phyloP scores from a whole-genome alignment of 345 rosid genomes.

The Mallotus nudiflorus region DNA sequence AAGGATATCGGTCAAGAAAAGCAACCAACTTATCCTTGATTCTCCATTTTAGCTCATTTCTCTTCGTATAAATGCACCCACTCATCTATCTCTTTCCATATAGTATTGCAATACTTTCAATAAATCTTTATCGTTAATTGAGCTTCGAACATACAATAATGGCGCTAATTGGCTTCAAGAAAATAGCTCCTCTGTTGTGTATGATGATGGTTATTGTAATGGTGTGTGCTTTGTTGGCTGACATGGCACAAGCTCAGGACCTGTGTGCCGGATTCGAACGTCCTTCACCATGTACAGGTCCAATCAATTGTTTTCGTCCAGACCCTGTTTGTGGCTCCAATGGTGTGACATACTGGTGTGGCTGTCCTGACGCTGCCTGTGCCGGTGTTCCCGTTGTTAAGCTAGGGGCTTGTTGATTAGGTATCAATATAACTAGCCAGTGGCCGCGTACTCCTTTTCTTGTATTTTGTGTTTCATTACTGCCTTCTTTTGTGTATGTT shows the following conservation, averaged over 20 bases:
- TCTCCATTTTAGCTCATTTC: too few species aligned
- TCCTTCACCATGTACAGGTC: neutral
- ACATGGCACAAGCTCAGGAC: slow-evolving; percentile 8
- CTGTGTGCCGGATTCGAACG: slow-evolving; percentile 10
- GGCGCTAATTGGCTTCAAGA: neutral
- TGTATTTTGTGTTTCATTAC: too few species aligned
- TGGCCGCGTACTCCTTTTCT: neutral
- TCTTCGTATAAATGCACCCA: too few species aligned
- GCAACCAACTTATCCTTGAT: neutral
- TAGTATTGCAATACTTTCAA: too few species aligned
- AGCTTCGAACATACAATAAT: too few species aligned
- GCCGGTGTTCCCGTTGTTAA: slow-evolving; percentile 22
- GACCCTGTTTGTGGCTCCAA: slow-evolving; percentile 32
- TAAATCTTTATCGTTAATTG: too few species aligned
- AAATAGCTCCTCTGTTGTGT: neutral
- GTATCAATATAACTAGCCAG: neutral
- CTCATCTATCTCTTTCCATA: too few species aligned
- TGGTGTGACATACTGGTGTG: slow-evolving; percentile 30
- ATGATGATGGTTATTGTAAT: neutral
- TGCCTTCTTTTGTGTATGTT: too few species aligned
- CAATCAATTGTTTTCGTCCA: slow-evolving; percentile 16
- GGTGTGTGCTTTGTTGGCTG: neutral
- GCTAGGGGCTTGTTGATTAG: slow-evolving; percentile 16
- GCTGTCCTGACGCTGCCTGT: slow-evolving; percentile 33
- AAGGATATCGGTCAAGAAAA: slow-evolving; percentile 6